Conservation (phyloP, 495 filamentous ascomycete species). For the Apiosordaria backusii region DNA sequence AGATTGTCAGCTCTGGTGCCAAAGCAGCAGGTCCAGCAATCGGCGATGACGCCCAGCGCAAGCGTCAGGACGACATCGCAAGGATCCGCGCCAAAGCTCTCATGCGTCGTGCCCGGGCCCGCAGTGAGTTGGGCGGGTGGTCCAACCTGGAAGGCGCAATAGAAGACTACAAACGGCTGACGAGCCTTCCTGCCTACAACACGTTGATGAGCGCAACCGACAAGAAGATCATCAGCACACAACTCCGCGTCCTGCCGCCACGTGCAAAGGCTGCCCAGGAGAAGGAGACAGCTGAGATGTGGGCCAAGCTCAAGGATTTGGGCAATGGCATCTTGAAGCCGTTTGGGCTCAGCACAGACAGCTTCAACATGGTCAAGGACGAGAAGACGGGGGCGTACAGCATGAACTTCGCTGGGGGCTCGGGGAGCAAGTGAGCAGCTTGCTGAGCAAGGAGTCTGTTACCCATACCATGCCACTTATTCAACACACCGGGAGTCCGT, state of each 20-base stretch:
- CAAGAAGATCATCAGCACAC: slow-evolving; percentile 59
- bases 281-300: slow-evolving; percentile 89
- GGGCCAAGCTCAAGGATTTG: slow-evolving; percentile 90
- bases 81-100: slow-evolving; percentile 81
- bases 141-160: slow-evolving; percentile 73
- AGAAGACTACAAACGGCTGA: slow-evolving; percentile 66
- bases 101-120: slow-evolving; percentile 76
- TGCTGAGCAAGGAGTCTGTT: no score
- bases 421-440: not conserved
- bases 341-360: slow-evolving; percentile 88
- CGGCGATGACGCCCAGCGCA: slow-evolving; percentile 39
- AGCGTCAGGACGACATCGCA: slow-evolving; percentile 58
- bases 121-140: slow-evolving; percentile 71
- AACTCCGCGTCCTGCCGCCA: slow-evolving; percentile 60
- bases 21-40: slow-evolving; percentile 43
- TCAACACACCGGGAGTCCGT: no score
- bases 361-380: slow-evolving; percentile 90
- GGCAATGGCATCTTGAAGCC: slow-evolving; percentile 90
- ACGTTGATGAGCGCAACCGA: slow-evolving; percentile 60
- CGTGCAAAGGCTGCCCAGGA: slow-evolving; percentile 72
- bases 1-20: slow-evolving; percentile 52
- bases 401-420: slow-evolving; percentile 68
- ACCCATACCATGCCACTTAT: no score
- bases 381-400: slow-evolving; percentile 87
- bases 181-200: slow-evolving; percentile 35